A percentile compares a stretch with the other conserved stretches of the same genome.
Evolutionary conservation across 352 stramenopile genomes (phyloP).

Genomic region (Globisporangium okanoganense): DNA sequence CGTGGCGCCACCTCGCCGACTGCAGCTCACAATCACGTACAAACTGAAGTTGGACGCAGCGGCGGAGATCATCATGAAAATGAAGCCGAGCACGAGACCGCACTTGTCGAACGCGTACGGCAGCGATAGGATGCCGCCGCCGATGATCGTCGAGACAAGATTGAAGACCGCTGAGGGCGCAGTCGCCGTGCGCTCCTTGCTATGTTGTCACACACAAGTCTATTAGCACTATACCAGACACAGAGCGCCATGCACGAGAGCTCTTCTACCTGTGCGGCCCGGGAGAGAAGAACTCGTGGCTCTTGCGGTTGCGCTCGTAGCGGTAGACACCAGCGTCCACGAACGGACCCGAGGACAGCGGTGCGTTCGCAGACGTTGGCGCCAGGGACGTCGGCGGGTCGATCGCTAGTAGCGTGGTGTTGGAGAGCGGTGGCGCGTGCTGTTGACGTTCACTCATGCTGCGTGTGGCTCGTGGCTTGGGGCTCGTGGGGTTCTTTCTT

Average conservation of each 20-base stretch:
- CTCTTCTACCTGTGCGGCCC: conserved; percentile 47
- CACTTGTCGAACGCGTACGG: conserved; percentile 88
- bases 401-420: neutral
- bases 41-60: conserved; percentile 79
- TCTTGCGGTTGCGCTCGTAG: conserved; percentile 66
- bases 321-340: conserved; percentile 65
- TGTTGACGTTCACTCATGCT: neutral
- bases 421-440: neutral
- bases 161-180: conserved; percentile 81
- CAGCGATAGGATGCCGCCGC: conserved; percentile 80
- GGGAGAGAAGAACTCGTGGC: conserved; percentile 76
- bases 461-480: neutral
- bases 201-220: neutral
- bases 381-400: conserved; percentile 1
- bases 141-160: conserved; percentile 87
- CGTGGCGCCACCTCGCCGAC: conserved; percentile 68
- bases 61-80: conserved; percentile 77
- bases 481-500: neutral
- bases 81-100: conserved; percentile 67
- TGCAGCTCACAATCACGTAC: conserved; percentile 88
- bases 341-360: conserved; percentile 24
- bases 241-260: neutral
- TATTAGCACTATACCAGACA: neutral
- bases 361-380: conserved; percentile 4
- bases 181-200: conserved; percentile 53